A percentile compares a stretch with the other conserved stretches of the same genome.
Evolutionary conservation across 345 rosid genomes (phyloP).

Genomic region (Orychophragmus violaceus): DNA sequence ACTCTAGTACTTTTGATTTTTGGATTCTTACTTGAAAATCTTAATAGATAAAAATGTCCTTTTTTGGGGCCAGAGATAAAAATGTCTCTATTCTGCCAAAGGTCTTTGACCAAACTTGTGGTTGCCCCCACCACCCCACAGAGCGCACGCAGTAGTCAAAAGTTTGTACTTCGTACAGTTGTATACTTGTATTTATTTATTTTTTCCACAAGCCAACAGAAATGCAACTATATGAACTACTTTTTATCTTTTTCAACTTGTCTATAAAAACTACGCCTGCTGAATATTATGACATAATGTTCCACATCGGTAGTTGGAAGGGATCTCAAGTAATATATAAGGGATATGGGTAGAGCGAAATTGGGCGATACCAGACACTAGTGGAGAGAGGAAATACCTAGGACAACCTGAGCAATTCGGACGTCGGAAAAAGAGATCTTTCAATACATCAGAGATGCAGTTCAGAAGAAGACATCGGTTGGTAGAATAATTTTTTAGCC

Average conservation of each 20-base stretch:
- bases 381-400: no score
- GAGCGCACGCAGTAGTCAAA: slow-evolving; percentile 1
- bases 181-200: no score
- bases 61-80: no score
- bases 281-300: background rate
- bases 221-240: background rate
- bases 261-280: background rate
- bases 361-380: no score
- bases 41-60: background rate
- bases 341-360: no score
- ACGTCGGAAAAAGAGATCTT: no score
- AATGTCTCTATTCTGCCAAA: background rate
- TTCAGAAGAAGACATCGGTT: no score
- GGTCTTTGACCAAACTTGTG: slow-evolving; percentile 8
- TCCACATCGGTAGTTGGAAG: no score
- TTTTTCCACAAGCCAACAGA: slow-evolving; percentile 19
- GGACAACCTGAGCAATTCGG: no score
- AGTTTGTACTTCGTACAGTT: slow-evolving; percentile 1
- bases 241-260: background rate
- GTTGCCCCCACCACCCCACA: slow-evolving; percentile 6
- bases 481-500: no score
- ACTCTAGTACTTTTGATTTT: background rate
- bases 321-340: no score
- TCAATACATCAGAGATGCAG: no score
- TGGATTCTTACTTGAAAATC: background rate